Evolutionary conservation across 768 basidiomycete genomes (phyloP).

Genomic region (Boletellus sp.): DNA sequence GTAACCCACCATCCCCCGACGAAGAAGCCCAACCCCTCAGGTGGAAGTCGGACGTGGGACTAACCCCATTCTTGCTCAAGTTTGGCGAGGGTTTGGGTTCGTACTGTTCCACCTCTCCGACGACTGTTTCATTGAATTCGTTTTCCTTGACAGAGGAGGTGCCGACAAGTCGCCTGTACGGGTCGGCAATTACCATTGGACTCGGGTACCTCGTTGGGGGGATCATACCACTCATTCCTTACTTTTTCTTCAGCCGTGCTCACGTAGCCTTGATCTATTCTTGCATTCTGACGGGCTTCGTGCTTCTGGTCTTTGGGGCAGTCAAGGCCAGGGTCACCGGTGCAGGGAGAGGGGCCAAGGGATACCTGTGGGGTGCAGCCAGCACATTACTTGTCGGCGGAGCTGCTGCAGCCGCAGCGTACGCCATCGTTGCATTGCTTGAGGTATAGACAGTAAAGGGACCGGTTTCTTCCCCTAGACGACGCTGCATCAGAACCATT

Average conservation of each 20-base stretch:
- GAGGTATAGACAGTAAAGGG: conserved; percentile 27
- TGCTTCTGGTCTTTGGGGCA: conserved; percentile 86
- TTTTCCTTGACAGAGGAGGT: conserved; percentile 67
- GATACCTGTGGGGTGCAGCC: conserved; percentile 84
- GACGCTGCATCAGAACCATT: too few relatives aligned
- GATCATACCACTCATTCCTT: conserved; percentile 86
- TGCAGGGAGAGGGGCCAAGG: conserved; percentile 58
- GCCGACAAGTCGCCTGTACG: conserved; percentile 76
- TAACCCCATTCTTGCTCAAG: conserved; percentile 92
- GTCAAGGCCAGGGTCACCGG: conserved; percentile 88
- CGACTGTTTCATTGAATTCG: background rate
- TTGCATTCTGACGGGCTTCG: conserved; percentile 74
- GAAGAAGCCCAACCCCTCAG: conserved; percentile 55
- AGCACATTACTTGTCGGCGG: conserved; percentile 89
- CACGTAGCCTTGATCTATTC: conserved; percentile 69
- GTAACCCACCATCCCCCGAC: conserved; percentile 32
- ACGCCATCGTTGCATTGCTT: conserved; percentile 51
- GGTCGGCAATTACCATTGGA: conserved; percentile 93
- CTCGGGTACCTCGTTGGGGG: conserved; percentile 93
- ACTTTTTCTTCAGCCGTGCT: conserved; percentile 81
- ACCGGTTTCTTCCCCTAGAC: too few relatives aligned
- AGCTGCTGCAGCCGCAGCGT: conserved; percentile 77
- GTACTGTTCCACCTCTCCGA: conserved; percentile 23
- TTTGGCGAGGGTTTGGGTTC: conserved; percentile 90
- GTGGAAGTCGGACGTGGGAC: conserved; percentile 77